phyloP scores from a whole-genome alignment of 192 early-diverging fungal species.

The Podila horticola region DNA sequence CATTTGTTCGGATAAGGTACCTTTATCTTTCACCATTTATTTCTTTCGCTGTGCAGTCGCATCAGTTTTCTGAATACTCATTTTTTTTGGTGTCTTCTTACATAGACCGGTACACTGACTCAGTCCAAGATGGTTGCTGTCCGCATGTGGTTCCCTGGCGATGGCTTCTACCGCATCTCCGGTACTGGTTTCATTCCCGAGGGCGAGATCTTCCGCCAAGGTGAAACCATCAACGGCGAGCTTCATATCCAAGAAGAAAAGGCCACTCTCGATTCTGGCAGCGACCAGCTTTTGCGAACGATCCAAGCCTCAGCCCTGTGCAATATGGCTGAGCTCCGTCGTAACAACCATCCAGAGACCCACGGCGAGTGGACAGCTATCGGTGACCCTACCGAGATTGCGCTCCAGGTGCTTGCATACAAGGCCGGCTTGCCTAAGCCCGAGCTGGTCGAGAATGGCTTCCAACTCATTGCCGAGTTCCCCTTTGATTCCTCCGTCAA shows the following conservation, averaged over 20 bases:
- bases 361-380: conserved; percentile 77
- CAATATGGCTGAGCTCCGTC: conserved; percentile 82
- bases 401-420: conserved; percentile 86
- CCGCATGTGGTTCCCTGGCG: conserved; percentile 82
- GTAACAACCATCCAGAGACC: conserved; percentile 63
- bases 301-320: conserved; percentile 79
- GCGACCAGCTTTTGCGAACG: conserved; percentile 57
- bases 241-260: conserved; percentile 45
- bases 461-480: conserved; percentile 68
- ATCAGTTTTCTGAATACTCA: not conserved
- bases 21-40: conserved; percentile 76
- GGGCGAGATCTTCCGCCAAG: conserved; percentile 52
- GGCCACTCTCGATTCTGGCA: conserved; percentile 6
- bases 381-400: conserved; percentile 95
- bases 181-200: conserved; percentile 70
- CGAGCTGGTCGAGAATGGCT: conserved; percentile 59
- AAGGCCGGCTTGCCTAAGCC: conserved; percentile 84
- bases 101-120: conserved; percentile 87
- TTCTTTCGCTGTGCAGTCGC: conserved; percentile 57
- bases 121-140: conserved; percentile 96
- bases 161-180: conserved; percentile 74
- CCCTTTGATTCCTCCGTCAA: conserved; percentile 84
- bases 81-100: not conserved
- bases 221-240: conserved; percentile 27
- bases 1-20: conserved; percentile 95